A percentile compares a stretch with the other conserved stretches of the same genome.
These are phyloP conservation scores for Smittium mucronatum DNA, from an alignment of 371 early-diverging fungal genomes.

Conservation along the genomic window DNA sequence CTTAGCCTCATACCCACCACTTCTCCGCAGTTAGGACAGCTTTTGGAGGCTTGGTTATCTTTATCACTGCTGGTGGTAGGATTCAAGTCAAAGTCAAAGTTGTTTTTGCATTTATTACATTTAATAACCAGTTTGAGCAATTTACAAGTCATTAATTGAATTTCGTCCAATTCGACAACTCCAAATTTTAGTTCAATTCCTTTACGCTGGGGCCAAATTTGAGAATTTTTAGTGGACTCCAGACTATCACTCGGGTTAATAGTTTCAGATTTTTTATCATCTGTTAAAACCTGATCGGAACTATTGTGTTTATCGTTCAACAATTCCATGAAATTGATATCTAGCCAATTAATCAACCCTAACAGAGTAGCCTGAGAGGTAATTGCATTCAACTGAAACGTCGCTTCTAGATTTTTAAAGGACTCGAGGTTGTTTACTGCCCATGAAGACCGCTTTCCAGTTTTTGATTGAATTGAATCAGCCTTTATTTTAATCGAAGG, in stretches of 20 bases:
- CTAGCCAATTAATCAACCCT: conserved; percentile 33
- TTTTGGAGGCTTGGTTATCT: conserved; percentile 44
- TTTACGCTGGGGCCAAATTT: conserved; percentile 23
- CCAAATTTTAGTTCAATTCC: conserved; percentile 62
- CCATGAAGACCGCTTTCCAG: not conserved
- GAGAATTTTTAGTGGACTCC: conserved; percentile 10
- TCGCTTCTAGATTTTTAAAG: not conserved
- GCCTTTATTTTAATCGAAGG: not conserved
- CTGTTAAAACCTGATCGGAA: conserved; percentile 7
- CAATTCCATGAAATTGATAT: conserved; percentile 17
- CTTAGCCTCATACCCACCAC: conserved; percentile 44
- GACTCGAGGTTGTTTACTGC: not conserved
- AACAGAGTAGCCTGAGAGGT: conserved; percentile 15
- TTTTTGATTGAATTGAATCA: not conserved
- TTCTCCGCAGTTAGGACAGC: conserved; percentile 54
- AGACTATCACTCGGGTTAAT: not conserved
- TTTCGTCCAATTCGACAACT: conserved; percentile 39
- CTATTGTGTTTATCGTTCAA: conserved; percentile 15
- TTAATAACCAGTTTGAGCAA: conserved; percentile 47
- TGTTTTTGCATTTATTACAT: conserved; percentile 58
- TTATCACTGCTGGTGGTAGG: conserved; percentile 22
- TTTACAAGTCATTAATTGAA: conserved; percentile 47
- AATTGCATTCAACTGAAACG: not conserved
- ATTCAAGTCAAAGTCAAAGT: conserved; percentile 39
- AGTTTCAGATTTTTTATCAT: not conserved